Evolutionary conservation across 2,329 filamentous ascomycete species (phyloP).

Genomic region (Ophiosphaerella herpotricha): DNA sequence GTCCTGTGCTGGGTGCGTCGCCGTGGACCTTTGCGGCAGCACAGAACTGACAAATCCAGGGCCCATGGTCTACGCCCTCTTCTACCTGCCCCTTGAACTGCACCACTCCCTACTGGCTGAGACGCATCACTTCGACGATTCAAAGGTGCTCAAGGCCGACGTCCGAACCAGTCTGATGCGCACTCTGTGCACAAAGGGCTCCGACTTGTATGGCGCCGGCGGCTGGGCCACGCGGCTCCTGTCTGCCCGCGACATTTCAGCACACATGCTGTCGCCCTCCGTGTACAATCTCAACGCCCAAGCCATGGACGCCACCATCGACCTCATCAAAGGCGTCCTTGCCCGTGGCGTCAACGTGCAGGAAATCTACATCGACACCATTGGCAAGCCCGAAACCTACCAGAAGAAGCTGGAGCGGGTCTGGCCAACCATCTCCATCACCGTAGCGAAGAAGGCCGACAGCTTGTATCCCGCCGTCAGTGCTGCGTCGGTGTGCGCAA

Average conservation of each 20-base stretch:
- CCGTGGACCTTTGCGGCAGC: conserved; percentile 13
- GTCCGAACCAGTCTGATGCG: conserved; percentile 75
- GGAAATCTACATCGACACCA: conserved; percentile 94
- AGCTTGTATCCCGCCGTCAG: conserved; percentile 90
- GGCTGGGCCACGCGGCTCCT: conserved; percentile 85
- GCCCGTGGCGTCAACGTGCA: conserved; percentile 77
- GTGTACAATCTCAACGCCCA: conserved; percentile 94
- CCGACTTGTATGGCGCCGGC: conserved; percentile 65
- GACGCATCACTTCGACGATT: conserved; percentile 90
- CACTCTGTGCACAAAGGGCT: conserved; percentile 68
- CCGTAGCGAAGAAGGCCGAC: conserved; percentile 76
- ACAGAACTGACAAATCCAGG: conserved; percentile 50
- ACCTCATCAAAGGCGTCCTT: conserved; percentile 77
- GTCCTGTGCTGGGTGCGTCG: conserved; percentile 79
- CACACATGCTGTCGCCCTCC: conserved; percentile 72
- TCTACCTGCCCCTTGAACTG: conserved; percentile 70
- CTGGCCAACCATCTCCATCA: conserved; percentile 70
- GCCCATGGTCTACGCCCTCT: conserved; percentile 70
- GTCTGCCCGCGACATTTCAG: conserved; percentile 80
- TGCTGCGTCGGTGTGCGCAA: conserved; percentile 91
- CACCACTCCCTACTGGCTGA: conserved; percentile 75
- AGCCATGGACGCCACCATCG: conserved; percentile 88
- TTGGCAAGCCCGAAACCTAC: conserved; percentile 81
- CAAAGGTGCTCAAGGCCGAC: conserved; percentile 83
- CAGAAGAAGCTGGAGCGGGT: conserved; percentile 81